Conservation (phyloP, 2,329 filamentous ascomycete genomes). For the Dactylella cylindrospora region DNA sequence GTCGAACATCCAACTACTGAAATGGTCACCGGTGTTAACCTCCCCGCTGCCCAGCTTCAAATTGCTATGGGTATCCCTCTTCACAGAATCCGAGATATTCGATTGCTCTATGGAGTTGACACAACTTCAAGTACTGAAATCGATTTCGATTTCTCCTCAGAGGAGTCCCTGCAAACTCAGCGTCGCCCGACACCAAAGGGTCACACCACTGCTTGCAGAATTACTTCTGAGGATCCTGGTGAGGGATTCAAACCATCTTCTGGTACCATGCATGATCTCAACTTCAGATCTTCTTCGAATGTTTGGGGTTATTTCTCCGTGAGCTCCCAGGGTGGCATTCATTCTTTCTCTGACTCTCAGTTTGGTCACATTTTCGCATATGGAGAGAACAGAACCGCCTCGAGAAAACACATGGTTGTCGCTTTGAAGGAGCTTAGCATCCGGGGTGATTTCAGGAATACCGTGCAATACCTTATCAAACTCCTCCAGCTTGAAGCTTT, state of each 20-base stretch:
- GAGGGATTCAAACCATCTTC: conserved; percentile 99
- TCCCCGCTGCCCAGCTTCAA: conserved; percentile 95
- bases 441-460: conserved; percentile 98
- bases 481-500: conserved; percentile 96
- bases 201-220: conserved; percentile 97
- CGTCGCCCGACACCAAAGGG: conserved; percentile 89
- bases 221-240: conserved; percentile 96
- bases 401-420: conserved; percentile 98
- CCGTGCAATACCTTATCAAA: conserved; percentile 98
- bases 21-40: conserved; percentile 97
- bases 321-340: conserved; percentile 91
- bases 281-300: conserved; percentile 98
- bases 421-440: conserved; percentile 98
- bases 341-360: conserved; percentile 98
- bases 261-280: conserved; percentile 97
- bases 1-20: conserved; percentile 99
- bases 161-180: conserved; percentile 79
- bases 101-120: conserved; percentile 92
- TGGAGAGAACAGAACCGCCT: conserved; percentile 93
- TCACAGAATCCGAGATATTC: conserved; percentile 93
- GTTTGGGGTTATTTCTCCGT: conserved; percentile 99
- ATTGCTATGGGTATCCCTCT: conserved; percentile 98
- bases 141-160: conserved; percentile 92
- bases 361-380: conserved; percentile 99
- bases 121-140: conserved; percentile 82